These are phyloP conservation scores for Hymenochaete sp. DNA, from an alignment of 1,284 basidiomycete species.

Conservation along the genomic window DNA sequence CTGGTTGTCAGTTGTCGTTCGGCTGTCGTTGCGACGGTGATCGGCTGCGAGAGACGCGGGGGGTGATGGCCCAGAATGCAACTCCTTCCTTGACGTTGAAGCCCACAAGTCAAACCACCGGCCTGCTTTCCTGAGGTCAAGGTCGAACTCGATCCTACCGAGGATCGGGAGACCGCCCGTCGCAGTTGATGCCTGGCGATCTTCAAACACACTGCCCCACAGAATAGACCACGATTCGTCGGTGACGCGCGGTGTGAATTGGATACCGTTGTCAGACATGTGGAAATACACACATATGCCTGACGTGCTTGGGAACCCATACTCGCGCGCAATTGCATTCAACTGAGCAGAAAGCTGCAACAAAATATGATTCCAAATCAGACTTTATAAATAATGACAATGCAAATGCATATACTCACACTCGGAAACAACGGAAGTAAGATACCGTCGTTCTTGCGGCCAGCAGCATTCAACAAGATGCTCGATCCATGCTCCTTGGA, in stretches of 20 bases:
- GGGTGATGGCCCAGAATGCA: slow-evolving; percentile 35
- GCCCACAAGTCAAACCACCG: slow-evolving; percentile 69
- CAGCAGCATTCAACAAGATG: slow-evolving; percentile 48
- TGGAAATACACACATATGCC: slow-evolving; percentile 69
- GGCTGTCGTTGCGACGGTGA: slow-evolving; percentile 48
- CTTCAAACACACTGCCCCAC: slow-evolving; percentile 53
- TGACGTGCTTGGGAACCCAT: slow-evolving; percentile 64
- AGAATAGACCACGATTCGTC: slow-evolving; percentile 69
- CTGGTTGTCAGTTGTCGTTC: slow-evolving; percentile 37
- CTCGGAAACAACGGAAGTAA: slow-evolving; percentile 70
- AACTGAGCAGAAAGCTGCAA: slow-evolving; percentile 69
- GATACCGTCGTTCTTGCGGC: slow-evolving; percentile 57
- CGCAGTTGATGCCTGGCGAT: slow-evolving; percentile 29
- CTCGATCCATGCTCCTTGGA: slow-evolving; percentile 50
- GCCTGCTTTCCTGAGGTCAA: slow-evolving; percentile 60
- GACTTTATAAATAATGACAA: background rate
- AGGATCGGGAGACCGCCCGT: slow-evolving; percentile 44
- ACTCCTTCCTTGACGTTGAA: slow-evolving; percentile 38
- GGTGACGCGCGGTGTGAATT: slow-evolving; percentile 58
- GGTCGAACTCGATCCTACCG: slow-evolving; percentile 71
- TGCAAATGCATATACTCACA: slow-evolving; percentile 41
- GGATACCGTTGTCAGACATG: slow-evolving; percentile 37
- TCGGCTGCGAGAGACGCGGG: slow-evolving; percentile 32
- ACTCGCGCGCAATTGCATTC: slow-evolving; percentile 68
- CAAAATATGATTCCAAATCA: too few relatives aligned